Base-by-base conservation (phyloP, 108 stramenopile species). In the Nitzschia sp. region DNA sequence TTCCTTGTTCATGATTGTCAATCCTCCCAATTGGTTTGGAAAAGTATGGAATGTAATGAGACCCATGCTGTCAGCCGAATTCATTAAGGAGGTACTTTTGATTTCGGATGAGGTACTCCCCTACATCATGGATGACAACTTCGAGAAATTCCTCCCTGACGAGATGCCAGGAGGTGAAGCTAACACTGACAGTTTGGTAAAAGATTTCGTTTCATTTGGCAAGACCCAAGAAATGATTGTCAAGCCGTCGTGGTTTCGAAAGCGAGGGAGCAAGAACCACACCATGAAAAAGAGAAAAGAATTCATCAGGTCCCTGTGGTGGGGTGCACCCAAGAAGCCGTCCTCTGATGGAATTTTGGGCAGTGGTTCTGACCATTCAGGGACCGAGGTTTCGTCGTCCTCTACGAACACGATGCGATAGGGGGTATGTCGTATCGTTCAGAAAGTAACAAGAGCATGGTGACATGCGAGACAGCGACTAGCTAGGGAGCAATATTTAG, bases 1-100 rank as follows among this genome's bases (percentile, higher is more conserved):
- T 19, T 59, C 65, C 3, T 42, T 76, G 12, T 81, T 84, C 56
- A 62, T 84, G 10, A 81, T 84, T 64, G 83, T 84, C 51, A 80
- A 84, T 58, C 66, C 83, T 26, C 83, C 83, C 0, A 20, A 21
- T 26, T 81, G 80, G 74, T 84, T 84, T 61, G 69, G 39, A n/a
- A 70, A 40, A 14, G 67, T 81, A 43, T 78, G 73, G 69, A 57
- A 14, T 3, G 75, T 78, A 24, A 82, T 82, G 77, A 75, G 75
- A 58, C 69, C 77, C 53, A 74, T 78, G 73, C 58, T 82, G 65
- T 46, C 72, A 0, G 24, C 51, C 5, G 77, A 82, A 11, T 78
- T 82, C 51, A 74, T 59, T 11, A 67, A 78, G 40, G 75, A 75
- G 60, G 74, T 82, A 5, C 70, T 67, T 44, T 63, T 78, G 53